Conservation (phyloP, 2,329 filamentous ascomycete species). For the Phyllosticta capitalensis region DNA sequence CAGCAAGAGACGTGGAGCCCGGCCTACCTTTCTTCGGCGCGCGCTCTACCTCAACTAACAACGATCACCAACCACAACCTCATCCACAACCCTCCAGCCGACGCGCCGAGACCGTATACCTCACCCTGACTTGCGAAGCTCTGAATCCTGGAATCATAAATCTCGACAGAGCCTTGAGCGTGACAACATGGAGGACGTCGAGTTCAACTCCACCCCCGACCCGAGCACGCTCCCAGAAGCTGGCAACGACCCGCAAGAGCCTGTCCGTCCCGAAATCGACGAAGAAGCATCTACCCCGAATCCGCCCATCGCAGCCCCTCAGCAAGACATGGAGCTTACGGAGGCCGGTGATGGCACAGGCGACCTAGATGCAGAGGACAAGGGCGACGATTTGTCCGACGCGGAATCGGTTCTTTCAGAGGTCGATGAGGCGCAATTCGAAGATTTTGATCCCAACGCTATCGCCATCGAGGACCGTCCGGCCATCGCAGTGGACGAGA, state of each 20-base stretch:
- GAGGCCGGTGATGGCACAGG: constrained; percentile 29
- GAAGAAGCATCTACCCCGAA: constrained; percentile 39
- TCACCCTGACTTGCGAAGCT: not conserved
- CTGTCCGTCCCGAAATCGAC: constrained; percentile 37
- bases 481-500: constrained; percentile 50
- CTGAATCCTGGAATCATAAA: not conserved
- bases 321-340: constrained; percentile 37
- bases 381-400: constrained; percentile 40
- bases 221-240: constrained; percentile 36
- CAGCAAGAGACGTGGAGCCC: not conserved
- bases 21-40: not conserved
- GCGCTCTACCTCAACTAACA: not conserved
- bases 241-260: constrained; percentile 37
- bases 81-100: not conserved
- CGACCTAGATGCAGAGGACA: constrained; percentile 28
- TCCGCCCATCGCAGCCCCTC: constrained; percentile 33
- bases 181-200: constrained; percentile 16
- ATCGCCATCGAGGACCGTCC: constrained; percentile 53
- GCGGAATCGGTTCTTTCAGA: constrained; percentile 55
- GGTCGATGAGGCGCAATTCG: constrained; percentile 55
- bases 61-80: not conserved
- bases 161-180: not conserved
- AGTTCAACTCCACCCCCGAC: constrained; percentile 29
- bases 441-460: constrained; percentile 53
- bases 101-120: not conserved